Evolutionary conservation across 768 basidiomycete species (phyloP).

Genomic region (Clathrus columnatus): DNA sequence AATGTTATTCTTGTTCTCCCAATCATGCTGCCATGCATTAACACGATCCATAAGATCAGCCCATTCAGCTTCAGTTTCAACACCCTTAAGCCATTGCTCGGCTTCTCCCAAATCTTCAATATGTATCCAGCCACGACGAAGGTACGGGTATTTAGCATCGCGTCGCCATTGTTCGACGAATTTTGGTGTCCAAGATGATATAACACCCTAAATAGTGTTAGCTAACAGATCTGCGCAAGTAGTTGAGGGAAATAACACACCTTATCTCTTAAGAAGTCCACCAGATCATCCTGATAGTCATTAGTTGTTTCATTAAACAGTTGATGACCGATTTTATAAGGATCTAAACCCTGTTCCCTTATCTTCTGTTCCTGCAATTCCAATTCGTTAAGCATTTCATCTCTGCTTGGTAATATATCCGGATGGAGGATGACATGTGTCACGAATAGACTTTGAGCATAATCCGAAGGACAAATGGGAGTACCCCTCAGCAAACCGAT

Average conservation of each 20-base stretch:
- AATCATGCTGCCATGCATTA: background rate
- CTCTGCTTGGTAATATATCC: constrained; percentile 31
- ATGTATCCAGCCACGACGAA: constrained; percentile 38
- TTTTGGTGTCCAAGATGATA: constrained; percentile 34
- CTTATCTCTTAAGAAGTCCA: constrained; percentile 21
- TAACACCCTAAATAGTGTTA: constrained; percentile 12
- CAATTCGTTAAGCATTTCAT: constrained; percentile 33
- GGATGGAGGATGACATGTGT: constrained; percentile 37
- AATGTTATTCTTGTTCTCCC: background rate
- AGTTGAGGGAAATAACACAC: background rate
- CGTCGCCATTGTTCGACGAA: constrained; percentile 42
- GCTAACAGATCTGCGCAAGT: background rate
- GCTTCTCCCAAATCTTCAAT: background rate
- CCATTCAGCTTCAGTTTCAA: background rate
- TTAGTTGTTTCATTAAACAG: constrained; percentile 24
- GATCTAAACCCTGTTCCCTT: constrained; percentile 37
- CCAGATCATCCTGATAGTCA: constrained; percentile 27
- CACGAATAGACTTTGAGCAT: constrained; percentile 41
- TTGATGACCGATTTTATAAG: constrained; percentile 39
- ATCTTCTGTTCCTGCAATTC: constrained; percentile 29
- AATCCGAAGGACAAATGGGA: constrained; percentile 39
- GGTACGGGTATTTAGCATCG: constrained; percentile 26
- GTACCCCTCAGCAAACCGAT: constrained; percentile 36
- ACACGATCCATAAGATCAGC: background rate
- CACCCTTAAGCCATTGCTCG: background rate